These are phyloP conservation scores for Amphicarpaea edgeworthii DNA, from an alignment of 306 rosid species.

Conservation along the genomic window DNA sequence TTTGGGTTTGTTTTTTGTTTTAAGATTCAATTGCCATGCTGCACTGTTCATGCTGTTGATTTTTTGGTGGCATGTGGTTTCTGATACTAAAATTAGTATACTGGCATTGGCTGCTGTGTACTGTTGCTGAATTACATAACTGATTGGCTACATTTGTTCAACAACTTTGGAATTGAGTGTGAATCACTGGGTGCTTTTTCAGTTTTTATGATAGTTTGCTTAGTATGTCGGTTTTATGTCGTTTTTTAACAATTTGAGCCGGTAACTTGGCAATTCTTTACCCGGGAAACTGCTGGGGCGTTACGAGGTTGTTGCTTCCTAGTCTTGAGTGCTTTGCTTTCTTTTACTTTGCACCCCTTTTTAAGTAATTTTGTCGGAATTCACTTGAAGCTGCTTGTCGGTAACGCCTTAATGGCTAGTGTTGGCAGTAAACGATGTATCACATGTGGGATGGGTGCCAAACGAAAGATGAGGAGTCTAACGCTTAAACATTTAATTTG, in stretches of 20 bases:
- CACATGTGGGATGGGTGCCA: not conserved
- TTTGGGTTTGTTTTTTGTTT: not conserved
- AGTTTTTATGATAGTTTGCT: not conserved
- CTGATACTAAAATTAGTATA: slow-evolving; percentile 19
- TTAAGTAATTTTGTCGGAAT: slow-evolving; percentile 24
- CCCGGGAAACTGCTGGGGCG: not conserved
- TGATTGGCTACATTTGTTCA: not conserved
- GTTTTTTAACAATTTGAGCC: not conserved
- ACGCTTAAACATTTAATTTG: not conserved
- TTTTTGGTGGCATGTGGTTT: not conserved
- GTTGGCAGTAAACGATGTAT: not conserved
- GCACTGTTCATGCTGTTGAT: slow-evolving; percentile 31
- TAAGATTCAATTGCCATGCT: slow-evolving; percentile 11
- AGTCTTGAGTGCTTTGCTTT: not conserved
- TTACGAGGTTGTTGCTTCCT: slow-evolving; percentile 12
- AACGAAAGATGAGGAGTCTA: slow-evolving; percentile 25
- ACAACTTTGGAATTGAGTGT: slow-evolving; percentile 13
- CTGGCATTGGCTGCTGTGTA: slow-evolving; percentile 45
- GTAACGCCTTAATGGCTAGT: not conserved
- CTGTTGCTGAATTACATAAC: slow-evolving; percentile 1
- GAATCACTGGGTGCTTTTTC: not conserved
- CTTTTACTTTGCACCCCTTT: slow-evolving; percentile 9
- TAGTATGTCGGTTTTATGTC: not conserved
- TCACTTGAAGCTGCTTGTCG: not conserved
- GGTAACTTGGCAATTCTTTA: not conserved